These are phyloP conservation scores for Reutealis trisperma DNA, from an alignment of 345 rosid species.

Conservation along the genomic window DNA sequence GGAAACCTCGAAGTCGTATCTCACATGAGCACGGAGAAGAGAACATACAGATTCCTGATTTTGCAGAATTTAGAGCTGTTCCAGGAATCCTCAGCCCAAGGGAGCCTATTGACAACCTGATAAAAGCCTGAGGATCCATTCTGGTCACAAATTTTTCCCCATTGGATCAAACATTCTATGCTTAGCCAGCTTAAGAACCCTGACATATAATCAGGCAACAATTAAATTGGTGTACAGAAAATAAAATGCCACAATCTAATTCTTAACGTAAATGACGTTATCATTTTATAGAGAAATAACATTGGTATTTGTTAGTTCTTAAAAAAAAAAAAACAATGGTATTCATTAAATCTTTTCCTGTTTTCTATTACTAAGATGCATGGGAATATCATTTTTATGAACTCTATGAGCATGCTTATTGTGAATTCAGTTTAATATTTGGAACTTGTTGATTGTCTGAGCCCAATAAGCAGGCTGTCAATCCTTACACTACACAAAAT, in stretches of 20 bases:
- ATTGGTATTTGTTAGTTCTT: background rate
- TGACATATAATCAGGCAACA: slow-evolving; percentile 7
- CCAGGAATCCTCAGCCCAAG: slow-evolving; percentile 75
- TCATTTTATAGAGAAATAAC: background rate
- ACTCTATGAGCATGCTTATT: too few species aligned
- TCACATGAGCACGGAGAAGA: slow-evolving; percentile 72
- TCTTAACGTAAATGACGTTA: background rate
- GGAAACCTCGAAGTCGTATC: slow-evolving; percentile 88
- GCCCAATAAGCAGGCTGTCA: too few species aligned
- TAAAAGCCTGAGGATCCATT: slow-evolving; percentile 97
- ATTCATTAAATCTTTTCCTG: too few species aligned
- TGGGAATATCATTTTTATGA: too few species aligned
- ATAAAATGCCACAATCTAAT: background rate
- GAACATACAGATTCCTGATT: slow-evolving; percentile 46
- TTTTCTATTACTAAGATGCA: background rate
- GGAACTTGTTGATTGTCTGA: too few species aligned
- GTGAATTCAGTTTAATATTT: too few species aligned
- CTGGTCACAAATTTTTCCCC: slow-evolving; percentile 53
- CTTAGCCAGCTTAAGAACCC: slow-evolving; percentile 35
- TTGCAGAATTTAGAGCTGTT: slow-evolving; percentile 43
- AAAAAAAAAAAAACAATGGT: too few species aligned
- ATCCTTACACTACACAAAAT: too few species aligned
- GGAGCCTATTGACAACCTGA: slow-evolving; percentile 81
- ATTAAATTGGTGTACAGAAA: background rate
- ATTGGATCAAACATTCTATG: slow-evolving; percentile 40